Base-by-base conservation (phyloP, 2,329 filamentous ascomycete genomes). In the Neofusicoccum sp. region DNA sequence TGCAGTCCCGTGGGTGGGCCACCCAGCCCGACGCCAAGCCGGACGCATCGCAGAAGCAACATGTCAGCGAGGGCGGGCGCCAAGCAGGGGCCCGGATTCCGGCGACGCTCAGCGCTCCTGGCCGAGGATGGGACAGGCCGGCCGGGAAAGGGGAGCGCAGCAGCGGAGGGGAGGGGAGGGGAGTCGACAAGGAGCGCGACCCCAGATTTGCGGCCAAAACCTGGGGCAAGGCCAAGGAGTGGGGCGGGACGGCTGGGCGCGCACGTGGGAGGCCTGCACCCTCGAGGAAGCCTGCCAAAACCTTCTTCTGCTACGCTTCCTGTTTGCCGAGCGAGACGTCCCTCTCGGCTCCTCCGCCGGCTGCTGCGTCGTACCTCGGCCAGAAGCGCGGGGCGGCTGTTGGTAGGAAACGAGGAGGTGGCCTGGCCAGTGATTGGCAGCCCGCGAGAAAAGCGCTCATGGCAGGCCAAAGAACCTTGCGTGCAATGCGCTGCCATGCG, bases 151-250 rank as follows among this genome's bases (percentile, higher is more conserved):
- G 34, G 24, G 45, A 33, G 24, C 9, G 20, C 20, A 11, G 44
- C 41, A 44, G 44, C 11, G 5, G 3, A 20, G 6, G 30, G 26
- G 45, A 49, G 45, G 47, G 45, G 30, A 26, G 9, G 8, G 20
- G n/a, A 36, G 11, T 36, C 36, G 38, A 56, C 51, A 31, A 56
- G 51, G 51, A 56, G 28, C 36, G 28, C 8, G 40, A 56, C 51
- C 51, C 51, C 51, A 56, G 51, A 56, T 56, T 56, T 56, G 38
- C 51, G 48, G 33, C 48, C 38, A 56, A 41, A 43, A 56, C 36
- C 51, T 43, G 36, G 51, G 51, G 51, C 14, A 31, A 14, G 31
- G 36, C 49, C 28, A 26, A 54, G 38, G 31, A 34, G 36, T 40
- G 36, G 36, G 36, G 36, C n/a, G 16, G 33, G 26, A 12, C 31